A percentile compares a stretch with the other conserved stretches of the same genome.
Evolutionary conservation across 306 rosid species (phyloP).

Genomic region (Pterocarpus santalinus): DNA sequence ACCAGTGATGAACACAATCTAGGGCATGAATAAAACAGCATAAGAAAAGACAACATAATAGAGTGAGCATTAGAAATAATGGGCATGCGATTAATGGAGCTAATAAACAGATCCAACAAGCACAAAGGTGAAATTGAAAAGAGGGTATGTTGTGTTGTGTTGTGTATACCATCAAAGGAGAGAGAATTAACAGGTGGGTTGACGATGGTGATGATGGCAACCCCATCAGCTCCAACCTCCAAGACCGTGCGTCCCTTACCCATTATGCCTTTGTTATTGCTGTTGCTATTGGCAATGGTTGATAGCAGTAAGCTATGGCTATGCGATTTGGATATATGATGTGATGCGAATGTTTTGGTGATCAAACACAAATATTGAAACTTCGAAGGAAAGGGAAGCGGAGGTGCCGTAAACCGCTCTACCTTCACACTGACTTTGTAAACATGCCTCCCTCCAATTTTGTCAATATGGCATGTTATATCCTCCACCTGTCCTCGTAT

Average conservation of each 20-base stretch:
- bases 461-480: too few relatives aligned
- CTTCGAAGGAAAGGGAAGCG: neutral
- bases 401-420: conserved; percentile 41
- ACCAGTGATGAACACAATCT: too few relatives aligned
- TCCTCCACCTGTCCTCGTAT: too few relatives aligned
- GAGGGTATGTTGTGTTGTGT: too few relatives aligned
- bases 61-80: neutral
- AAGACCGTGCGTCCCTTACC: conserved; percentile 68
- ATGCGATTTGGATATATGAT: neutral
- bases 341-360: conserved; percentile 14
- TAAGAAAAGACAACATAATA: neutral
- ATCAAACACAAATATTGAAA: neutral
- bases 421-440: neutral
- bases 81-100: neutral
- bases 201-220: conserved; percentile 88
- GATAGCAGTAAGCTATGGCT: conserved; percentile 51
- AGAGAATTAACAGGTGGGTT: conserved; percentile 98
- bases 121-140: neutral
- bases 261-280: conserved; percentile 46
- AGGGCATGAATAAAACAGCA: neutral
- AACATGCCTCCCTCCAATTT: too few relatives aligned
- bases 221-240: conserved; percentile 91
- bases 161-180: conserved; percentile 76
- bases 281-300: neutral
- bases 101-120: neutral